phyloP scores from a whole-genome alignment of 192 early-diverging fungal genomes.

The Coemansia sp. region DNA sequence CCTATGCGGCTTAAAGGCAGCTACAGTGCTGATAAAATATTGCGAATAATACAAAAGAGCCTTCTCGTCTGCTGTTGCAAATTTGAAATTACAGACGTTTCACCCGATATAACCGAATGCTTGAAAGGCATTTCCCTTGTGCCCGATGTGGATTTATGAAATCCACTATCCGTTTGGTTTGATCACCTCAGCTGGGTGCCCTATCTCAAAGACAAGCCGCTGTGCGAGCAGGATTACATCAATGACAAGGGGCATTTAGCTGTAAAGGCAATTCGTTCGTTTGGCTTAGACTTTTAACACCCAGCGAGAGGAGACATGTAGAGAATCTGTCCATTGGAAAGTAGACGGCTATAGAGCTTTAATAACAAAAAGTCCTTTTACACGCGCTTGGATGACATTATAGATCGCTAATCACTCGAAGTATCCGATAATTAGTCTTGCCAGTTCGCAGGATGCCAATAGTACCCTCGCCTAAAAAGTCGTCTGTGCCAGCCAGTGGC shows the following conservation, averaged over 20 bases:
- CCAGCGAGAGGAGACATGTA: not conserved
- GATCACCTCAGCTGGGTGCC: not conserved
- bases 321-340: not conserved
- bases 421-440: conserved; percentile 72
- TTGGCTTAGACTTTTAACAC: not conserved
- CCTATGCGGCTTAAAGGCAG: not conserved
- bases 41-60: not conserved
- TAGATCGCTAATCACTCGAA: conserved; percentile 22
- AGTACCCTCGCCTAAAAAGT: conserved; percentile 62
- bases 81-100: not conserved
- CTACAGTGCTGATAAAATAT: not conserved
- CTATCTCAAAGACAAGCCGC: not conserved
- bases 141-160: not conserved
- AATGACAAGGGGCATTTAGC: not conserved
- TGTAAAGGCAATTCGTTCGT: not conserved
- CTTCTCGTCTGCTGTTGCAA: not conserved
- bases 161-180: not conserved
- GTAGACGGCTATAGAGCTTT: not conserved
- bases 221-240: not conserved
- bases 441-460: conserved; percentile 74
- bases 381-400: not conserved
- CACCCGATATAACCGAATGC: not conserved
- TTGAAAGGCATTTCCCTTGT: not conserved
- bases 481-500: conserved; percentile 13
- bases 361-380: not conserved